A percentile compares a stretch with the other conserved stretches of the same genome.
Conservation (phyloP, 768 basidiomycete species). For the Holtermanniella nyarrowii region DNA sequence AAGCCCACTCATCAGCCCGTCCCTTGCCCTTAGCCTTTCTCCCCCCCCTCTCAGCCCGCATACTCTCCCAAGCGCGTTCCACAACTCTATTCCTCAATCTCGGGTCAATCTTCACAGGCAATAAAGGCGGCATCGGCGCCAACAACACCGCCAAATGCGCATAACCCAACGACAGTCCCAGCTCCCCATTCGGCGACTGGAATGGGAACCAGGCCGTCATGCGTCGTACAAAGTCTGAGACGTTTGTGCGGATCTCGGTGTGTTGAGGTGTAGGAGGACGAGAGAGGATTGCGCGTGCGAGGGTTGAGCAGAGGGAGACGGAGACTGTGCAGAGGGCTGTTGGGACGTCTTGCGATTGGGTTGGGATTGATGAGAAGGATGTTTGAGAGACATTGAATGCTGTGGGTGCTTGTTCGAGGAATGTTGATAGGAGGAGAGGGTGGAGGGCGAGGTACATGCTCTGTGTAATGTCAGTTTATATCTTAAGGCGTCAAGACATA, state of each 20-base stretch:
- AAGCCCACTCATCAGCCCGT: constrained; percentile 20
- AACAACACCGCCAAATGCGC: constrained; percentile 33
- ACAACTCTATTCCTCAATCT: constrained; percentile 10
- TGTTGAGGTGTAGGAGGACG: neutral
- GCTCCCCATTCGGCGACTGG: constrained; percentile 9
- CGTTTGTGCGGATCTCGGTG: constrained; percentile 13
- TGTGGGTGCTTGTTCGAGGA: constrained; percentile 74
- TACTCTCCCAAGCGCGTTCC: constrained; percentile 21
- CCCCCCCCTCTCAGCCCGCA: constrained; percentile 15
- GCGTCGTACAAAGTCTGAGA: constrained; percentile 51
- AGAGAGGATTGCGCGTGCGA: constrained; percentile 22
- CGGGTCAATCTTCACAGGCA: constrained; percentile 8
- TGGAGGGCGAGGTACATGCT: constrained; percentile 61
- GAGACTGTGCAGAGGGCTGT: constrained; percentile 28
- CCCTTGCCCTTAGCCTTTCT: constrained; percentile 15
- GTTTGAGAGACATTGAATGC: constrained; percentile 57
- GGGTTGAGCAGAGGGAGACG: constrained; percentile 21
- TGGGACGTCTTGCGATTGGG: constrained; percentile 16
- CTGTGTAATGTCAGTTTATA: constrained; percentile 13
- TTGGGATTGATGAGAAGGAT: constrained; percentile 1
- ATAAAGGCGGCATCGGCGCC: constrained; percentile 18
- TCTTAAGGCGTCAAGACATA: constrained; percentile 7
- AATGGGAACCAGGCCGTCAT: constrained; percentile 84
- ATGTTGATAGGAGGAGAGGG: constrained; percentile 66
- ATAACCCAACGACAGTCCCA: constrained; percentile 32